Percentiles rank a stretch among this genome's conserved stretches.
phyloP scores from a whole-genome alignment of 306 rosid genomes.

The Ceratonia siliqua region DNA sequence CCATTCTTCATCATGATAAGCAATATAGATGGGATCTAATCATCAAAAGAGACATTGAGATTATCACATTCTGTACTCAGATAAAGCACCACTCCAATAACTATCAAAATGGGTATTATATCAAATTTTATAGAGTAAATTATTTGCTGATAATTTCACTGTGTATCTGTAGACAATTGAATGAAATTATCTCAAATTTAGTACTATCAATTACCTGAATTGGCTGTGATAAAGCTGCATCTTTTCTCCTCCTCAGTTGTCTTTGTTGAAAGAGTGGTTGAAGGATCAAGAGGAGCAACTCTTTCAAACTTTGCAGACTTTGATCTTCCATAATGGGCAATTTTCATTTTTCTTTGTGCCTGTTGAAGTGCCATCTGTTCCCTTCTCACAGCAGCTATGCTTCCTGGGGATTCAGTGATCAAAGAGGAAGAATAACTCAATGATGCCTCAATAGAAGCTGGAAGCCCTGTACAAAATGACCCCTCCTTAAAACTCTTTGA shows the following conservation, averaged over 20 bases:
- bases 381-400: constrained; percentile 91
- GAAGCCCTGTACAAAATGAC: constrained; percentile 21
- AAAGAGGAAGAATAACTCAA: constrained; percentile 74
- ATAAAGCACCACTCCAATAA: neutral
- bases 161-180: too few relatives aligned
- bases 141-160: too few relatives aligned
- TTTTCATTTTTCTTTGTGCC: constrained; percentile 86
- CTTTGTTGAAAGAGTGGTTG: constrained; percentile 36
- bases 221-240: constrained; percentile 89
- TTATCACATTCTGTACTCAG: neutral
- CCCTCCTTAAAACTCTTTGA: constrained; percentile 84
- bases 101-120: neutral
- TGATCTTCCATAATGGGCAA: constrained; percentile 97
- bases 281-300: constrained; percentile 54
- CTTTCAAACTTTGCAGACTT: constrained; percentile 84
- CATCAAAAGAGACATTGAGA: constrained; percentile 28
- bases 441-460: constrained; percentile 53
- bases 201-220: constrained; percentile 61
- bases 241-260: constrained; percentile 65
- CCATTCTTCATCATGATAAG: constrained; percentile 99
- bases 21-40: constrained; percentile 88
- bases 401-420: constrained; percentile 93
- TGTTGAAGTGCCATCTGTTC: constrained; percentile 90
- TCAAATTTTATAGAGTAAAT: too few relatives aligned
- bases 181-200: neutral